Base-by-base conservation (phyloP, 306 rosid species). In the Vigna angularis region DNA sequence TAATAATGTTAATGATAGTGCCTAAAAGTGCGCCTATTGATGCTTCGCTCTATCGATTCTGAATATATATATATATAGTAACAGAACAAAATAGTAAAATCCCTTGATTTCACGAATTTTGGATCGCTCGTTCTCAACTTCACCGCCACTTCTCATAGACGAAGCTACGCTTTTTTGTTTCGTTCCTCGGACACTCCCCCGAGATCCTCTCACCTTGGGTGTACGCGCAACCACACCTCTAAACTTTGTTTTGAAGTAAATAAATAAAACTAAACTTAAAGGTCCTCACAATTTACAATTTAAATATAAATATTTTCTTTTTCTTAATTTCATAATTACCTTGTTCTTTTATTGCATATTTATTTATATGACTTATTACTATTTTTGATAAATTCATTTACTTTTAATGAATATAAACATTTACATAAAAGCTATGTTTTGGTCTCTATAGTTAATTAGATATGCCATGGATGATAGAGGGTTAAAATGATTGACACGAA, bases 111-210 rank as follows among this genome's bases (percentile, higher is more conserved):
- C 50, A 12, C 15, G 50, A 45, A 10, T 42, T 30, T 12, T 17
- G 16, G 63, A 57, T 34, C 56, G 22, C 28, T 22, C 28, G 52
- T 26, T 55, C 79, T 75, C 56, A 62, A 71, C 83, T 71, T 79
- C 77, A 61, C 56, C 79, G 64, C 48, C 70, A 30, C 74, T 45
- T 65, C 70, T 66, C 16, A 1, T 40, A 40, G 28, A 4, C 30
- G 30, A 65, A 49, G 32, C 28, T 30, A 42, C 8, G 47, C 34
- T 58, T 13, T 40, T 72, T 73, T 34, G 24, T 62, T 73, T 18
- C 34, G 72, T 65, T 48, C 72, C 18, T 72, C 47, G 55, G 55
- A 50, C 70, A 68, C 70, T 64, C 32, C 73, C 4, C 69, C 51
- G 4, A n/a, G 63, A 70, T 78, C 70, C 36, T 68, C 70, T 68